phyloP scores from a whole-genome alignment of 768 basidiomycete genomes.

The Leucosporidium scottii region DNA sequence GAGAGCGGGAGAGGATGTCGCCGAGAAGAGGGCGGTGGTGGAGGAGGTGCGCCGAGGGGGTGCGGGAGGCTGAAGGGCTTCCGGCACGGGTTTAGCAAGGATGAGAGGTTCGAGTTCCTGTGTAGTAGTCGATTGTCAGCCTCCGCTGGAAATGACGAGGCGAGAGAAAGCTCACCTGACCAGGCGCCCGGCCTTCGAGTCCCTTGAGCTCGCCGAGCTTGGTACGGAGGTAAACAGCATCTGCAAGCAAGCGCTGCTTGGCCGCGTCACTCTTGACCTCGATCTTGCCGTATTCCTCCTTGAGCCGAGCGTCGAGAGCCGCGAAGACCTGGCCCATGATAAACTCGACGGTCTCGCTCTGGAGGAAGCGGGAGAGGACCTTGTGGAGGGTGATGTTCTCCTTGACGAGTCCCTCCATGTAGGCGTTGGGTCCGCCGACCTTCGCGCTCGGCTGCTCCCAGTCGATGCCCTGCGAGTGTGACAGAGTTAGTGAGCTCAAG shows the following conservation, averaged over 20 bases:
- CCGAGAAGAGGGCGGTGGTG: neutral
- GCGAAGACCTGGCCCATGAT: conserved; percentile 95
- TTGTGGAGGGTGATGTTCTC: conserved; percentile 94
- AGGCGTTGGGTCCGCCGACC: conserved; percentile 58
- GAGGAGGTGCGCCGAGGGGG: neutral
- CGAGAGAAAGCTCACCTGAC: conserved; percentile 3
- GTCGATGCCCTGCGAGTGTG: conserved; percentile 55
- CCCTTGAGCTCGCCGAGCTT: conserved; percentile 33
- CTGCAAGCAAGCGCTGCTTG: conserved; percentile 55
- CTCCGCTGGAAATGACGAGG: accelerated
- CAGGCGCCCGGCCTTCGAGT: conserved; percentile 24
- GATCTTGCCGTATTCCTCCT: conserved; percentile 74
- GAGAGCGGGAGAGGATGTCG: neutral
- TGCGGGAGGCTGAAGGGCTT: neutral
- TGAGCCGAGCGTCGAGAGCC: conserved; percentile 81
- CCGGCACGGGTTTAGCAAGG: conserved; percentile 6
- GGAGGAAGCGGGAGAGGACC: conserved; percentile 83
- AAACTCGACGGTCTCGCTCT: conserved; percentile 69
- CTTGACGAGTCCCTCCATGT: conserved; percentile 87
- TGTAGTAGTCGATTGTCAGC: neutral
- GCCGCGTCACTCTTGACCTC: conserved; percentile 76
- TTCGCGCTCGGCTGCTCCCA: conserved; percentile 56
- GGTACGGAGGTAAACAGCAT: conserved; percentile 27
- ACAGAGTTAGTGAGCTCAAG: neutral
- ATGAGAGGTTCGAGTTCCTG: conserved; percentile 31